phyloP scores from a whole-genome alignment of 2,329 filamentous ascomycete species.

The Cercospora sojina region DNA sequence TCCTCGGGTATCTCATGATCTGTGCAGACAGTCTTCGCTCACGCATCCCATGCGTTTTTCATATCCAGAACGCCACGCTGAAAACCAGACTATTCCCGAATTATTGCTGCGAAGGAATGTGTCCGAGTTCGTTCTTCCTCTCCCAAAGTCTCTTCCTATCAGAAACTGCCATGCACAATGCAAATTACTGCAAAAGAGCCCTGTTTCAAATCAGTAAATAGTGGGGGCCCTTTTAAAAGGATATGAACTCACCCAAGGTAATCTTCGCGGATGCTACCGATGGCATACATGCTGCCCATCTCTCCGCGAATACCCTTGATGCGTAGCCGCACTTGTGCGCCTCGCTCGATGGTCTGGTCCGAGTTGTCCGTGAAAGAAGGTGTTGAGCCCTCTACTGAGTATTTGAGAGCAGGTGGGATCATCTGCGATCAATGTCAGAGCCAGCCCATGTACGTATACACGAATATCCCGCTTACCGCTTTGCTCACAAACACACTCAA shows the following conservation, averaged over 20 bases:
- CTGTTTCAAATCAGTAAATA: slow-evolving; percentile 9
- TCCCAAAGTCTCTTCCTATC: neutral
- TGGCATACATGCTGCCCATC: slow-evolving; percentile 92
- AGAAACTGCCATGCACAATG: neutral
- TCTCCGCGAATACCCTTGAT: slow-evolving; percentile 92
- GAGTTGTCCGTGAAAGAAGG: slow-evolving; percentile 95
- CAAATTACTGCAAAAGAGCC: slow-evolving; percentile 15
- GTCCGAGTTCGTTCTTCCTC: neutral
- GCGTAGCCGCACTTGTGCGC: slow-evolving; percentile 89
- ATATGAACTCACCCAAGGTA: slow-evolving; percentile 36
- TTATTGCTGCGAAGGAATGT: neutral
- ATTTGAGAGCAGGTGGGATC: slow-evolving; percentile 89
- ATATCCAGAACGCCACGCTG: slow-evolving; percentile 22
- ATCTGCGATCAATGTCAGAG: slow-evolving; percentile 55
- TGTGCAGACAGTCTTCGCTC: slow-evolving; percentile 20
- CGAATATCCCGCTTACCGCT: slow-evolving; percentile 59
- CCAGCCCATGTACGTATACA: neutral
- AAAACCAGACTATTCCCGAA: slow-evolving; percentile 8
- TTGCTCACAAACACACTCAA: slow-evolving; percentile 76
- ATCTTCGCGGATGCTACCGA: slow-evolving; percentile 89
- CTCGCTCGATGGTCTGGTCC: slow-evolving; percentile 89
- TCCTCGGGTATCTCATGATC: slow-evolving; percentile 26
- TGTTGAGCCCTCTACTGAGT: slow-evolving; percentile 93
- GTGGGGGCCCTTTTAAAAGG: neutral
- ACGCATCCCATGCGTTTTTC: slow-evolving; percentile 3